Evolutionary conservation across 495 filamentous ascomycete species (phyloP).

Genomic region (Penicillium parvum): DNA sequence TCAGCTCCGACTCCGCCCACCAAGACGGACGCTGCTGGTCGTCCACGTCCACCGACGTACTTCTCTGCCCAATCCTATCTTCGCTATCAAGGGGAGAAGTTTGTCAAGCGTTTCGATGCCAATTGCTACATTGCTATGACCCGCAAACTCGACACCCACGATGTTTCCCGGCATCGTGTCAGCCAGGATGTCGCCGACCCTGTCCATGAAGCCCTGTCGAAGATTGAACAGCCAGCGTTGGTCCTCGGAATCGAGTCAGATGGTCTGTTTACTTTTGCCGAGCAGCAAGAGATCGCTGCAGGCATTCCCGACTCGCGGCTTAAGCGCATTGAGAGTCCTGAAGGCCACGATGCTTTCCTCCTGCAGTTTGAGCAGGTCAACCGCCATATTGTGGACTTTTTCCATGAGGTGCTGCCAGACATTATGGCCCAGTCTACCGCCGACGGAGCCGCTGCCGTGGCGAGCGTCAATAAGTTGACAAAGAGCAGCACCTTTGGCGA

Average conservation of each 20-base stretch:
- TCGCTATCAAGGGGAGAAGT: constrained; percentile 95
- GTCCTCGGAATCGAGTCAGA: constrained; percentile 93
- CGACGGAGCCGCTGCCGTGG: constrained; percentile 33
- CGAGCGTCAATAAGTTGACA: constrained; percentile 46
- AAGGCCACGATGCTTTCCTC: constrained; percentile 95
- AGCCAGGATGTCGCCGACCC: constrained; percentile 41
- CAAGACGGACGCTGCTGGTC: constrained; percentile 18
- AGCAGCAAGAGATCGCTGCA: constrained; percentile 85
- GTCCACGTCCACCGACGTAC: constrained; percentile 68
- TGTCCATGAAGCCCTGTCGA: constrained; percentile 66
- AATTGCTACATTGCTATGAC: constrained; percentile 99
- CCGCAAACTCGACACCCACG: constrained; percentile 97
- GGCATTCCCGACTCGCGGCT: constrained; percentile 74
- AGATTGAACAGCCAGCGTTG: constrained; percentile 81
- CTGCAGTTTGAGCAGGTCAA: constrained; percentile 98
- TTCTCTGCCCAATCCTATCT: constrained; percentile 98
- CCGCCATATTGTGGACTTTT: constrained; percentile 74
- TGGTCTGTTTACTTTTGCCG: constrained; percentile 92
- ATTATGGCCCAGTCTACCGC: constrained; percentile 65
- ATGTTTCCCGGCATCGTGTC: constrained; percentile 71
- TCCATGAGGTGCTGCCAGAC: constrained; percentile 76
- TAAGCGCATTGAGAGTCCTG: constrained; percentile 82
- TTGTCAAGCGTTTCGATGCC: constrained; percentile 92
- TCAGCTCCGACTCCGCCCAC: constrained; percentile 21
- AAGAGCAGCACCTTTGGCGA: constrained; percentile 91